Conservation (phyloP, 176 grass and related monocot species). For the Cocos nucifera region DNA sequence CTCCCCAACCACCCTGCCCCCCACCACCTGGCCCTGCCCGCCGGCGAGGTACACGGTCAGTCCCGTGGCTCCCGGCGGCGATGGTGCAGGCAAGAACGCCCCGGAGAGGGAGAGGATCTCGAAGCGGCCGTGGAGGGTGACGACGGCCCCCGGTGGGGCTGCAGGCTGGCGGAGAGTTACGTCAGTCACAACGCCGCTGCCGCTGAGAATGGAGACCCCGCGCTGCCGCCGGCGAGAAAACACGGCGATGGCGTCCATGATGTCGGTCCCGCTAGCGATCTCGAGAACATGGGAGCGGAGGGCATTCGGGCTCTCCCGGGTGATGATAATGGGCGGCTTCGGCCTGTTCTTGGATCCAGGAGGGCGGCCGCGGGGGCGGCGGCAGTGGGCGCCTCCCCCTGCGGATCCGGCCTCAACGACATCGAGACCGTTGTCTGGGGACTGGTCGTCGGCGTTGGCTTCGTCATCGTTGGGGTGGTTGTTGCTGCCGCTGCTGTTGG, state of each 20-base stretch:
- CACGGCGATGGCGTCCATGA: slow-evolving; percentile 58
- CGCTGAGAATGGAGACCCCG: slow-evolving; percentile 79
- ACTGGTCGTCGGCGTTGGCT: slow-evolving; percentile 37
- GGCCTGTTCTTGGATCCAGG: slow-evolving; percentile 93
- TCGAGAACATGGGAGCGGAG: slow-evolving; percentile 90
- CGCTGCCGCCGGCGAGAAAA: slow-evolving; percentile 73
- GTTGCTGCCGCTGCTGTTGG: slow-evolving; percentile 31
- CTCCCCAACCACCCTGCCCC: no score
- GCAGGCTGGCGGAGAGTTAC: slow-evolving; percentile 68
- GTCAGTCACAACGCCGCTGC: slow-evolving; percentile 61
- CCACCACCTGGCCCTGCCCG: no score
- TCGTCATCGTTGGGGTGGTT: slow-evolving; percentile 19
- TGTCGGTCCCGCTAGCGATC: slow-evolving; percentile 84
- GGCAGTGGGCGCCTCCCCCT: not conserved
- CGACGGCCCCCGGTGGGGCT: slow-evolving; percentile 22
- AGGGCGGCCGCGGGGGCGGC: slow-evolving; percentile 70
- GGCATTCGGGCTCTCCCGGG: slow-evolving; percentile 75
- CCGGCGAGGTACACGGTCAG: no score
- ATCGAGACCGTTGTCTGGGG: not conserved
- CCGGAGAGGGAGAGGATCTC: no score
- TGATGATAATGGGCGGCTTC: slow-evolving; percentile 73
- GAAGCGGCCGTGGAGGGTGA: slow-evolving; percentile 20
- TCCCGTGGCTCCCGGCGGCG: no score
- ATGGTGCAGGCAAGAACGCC: no score
- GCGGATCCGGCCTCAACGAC: not conserved